Percentiles rank a stretch among this genome's conserved stretches.
These are phyloP conservation scores for Phytophthora aleatoria DNA, from an alignment of 352 stramenopile genomes.

Conservation along the genomic window DNA sequence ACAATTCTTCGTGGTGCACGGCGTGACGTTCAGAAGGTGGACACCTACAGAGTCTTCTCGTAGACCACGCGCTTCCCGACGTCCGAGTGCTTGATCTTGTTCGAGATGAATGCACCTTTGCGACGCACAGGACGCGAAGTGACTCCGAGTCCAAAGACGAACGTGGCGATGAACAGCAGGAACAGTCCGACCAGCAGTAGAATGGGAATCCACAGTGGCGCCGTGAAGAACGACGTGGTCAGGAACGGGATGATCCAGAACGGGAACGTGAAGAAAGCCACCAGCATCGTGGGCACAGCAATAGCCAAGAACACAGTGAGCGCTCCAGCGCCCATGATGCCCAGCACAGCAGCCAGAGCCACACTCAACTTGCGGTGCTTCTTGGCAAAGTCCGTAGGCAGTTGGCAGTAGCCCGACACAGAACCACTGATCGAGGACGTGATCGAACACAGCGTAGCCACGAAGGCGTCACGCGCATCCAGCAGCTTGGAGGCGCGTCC, in stretches of 20 bases:
- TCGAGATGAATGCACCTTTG: conserved; percentile 71
- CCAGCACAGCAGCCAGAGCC: conserved; percentile 57
- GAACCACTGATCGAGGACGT: conserved; percentile 29
- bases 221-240: conserved; percentile 76
- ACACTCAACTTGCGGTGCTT: conserved; percentile 78
- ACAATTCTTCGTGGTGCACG: not conserved
- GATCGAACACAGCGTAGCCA: conserved; percentile 56
- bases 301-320: conserved; percentile 69
- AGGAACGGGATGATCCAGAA: conserved; percentile 88
- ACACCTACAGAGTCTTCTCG: conserved; percentile 67
- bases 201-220: conserved; percentile 77
- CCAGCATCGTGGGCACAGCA: conserved; percentile 66
- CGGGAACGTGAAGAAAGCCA: conserved; percentile 81
- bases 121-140: conserved; percentile 79
- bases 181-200: conserved; percentile 68
- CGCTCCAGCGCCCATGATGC: conserved; percentile 52
- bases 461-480: conserved; percentile 71
- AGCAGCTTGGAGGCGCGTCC: conserved; percentile 73
- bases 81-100: conserved; percentile 83
- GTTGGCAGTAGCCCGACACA: conserved; percentile 51
- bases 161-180: conserved; percentile 65
- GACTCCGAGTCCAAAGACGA: conserved; percentile 75
- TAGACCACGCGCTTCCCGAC: conserved; percentile 85
- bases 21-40: not conserved
- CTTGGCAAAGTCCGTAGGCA: conserved; percentile 72